Evolutionary conservation across 1,139 yeast genomes (phyloP), one percentile per base, ranked within the genome.

Genomic region (Yamadazyma mexicana): DNA sequence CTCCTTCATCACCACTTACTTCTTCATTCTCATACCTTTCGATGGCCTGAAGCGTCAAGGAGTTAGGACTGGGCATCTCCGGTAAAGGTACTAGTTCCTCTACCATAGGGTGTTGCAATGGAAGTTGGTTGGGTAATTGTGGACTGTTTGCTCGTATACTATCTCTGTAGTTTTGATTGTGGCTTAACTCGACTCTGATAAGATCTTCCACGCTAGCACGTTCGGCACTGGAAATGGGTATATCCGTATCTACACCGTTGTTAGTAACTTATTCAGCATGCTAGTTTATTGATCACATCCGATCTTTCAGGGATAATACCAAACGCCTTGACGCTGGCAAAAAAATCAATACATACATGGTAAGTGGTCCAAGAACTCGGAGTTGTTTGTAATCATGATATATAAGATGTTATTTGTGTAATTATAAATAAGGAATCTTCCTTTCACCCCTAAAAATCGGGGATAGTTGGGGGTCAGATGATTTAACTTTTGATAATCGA

Each of bases 171-270:
- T 9, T 22, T 16, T 8, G 33, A 29, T 52, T 51, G 17, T 43
- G 47, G 16, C 52, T 50, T 35, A 63, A 41, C 45, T 68, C 72
- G 26, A 48, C 49, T 24, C 59, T 49, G 7, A 70, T 57, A 35
- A 68, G 53, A 38, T 53, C 59, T 44, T 68, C 72, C 5, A 68
- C 69, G 17, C 58, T 55, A n/a, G 56, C 55, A 35, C 69, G 46
- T 44, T 69, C 72, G 35, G 58, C 60, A 4, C 57, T 56, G 16
- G 63, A 50, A 30, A 67, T 57, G 27, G 55, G 52, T n/a, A 51
- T 58, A 42, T 65, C 71, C 31, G 62, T 50, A 30, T 51, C 52
- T 30, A 35, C 3, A 18, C 16, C 11, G 17, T 32, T n/a, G 50
- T 48, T 40, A 43, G 45, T 40, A 31, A 15, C 15, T 12, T 5